A percentile compares a stretch with the other conserved stretches of the same genome.
Evolutionary conservation across 2,329 filamentous ascomycete species (phyloP).

Genomic region (Fusarium pininemorale): DNA sequence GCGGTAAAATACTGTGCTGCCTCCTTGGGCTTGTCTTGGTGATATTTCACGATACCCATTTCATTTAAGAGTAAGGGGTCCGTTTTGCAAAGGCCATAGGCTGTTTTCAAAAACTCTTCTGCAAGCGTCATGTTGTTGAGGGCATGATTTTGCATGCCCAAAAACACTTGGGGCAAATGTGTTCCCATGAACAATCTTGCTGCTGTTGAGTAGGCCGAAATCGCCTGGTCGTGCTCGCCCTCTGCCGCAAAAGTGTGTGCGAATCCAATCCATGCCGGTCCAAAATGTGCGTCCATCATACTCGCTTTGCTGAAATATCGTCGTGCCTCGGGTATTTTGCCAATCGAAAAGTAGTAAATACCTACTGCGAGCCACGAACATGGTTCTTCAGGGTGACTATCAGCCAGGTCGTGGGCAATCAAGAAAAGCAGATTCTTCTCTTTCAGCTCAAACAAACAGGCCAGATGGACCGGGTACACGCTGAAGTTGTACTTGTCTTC

Average conservation of each 20-base stretch:
- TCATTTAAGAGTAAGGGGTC: conserved; percentile 95
- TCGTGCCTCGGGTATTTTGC: conserved; percentile 90
- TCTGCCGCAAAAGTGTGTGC: conserved; percentile 98
- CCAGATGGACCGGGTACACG: conserved; percentile 90
- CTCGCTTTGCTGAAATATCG: conserved; percentile 97
- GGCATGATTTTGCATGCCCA: conserved; percentile 98
- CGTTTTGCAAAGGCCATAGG: conserved; percentile 81
- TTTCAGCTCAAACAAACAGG: conserved; percentile 87
- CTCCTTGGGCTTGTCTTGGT: conserved; percentile 80
- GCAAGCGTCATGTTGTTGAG: conserved; percentile 94
- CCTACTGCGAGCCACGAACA: conserved; percentile 95
- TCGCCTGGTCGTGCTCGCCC: conserved; percentile 97
- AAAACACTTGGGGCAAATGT: conserved; percentile 91
- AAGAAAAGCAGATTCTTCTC: conserved; percentile 91
- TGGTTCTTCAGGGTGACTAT: conserved; percentile 89
- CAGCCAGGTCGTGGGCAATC: conserved; percentile 89
- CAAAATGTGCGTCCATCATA: conserved; percentile 97
- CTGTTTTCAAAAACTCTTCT: conserved; percentile 92
- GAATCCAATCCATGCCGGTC: conserved; percentile 98
- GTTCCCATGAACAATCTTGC: conserved; percentile 96
- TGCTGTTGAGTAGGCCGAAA: conserved; percentile 95
- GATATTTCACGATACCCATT: conserved; percentile 94
- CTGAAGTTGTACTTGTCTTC: conserved; percentile 89
- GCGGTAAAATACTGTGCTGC: conserved; percentile 81
- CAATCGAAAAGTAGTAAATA: conserved; percentile 90